Conservation (phyloP, 441 rosid genomes). For the Populus tomentosa region DNA sequence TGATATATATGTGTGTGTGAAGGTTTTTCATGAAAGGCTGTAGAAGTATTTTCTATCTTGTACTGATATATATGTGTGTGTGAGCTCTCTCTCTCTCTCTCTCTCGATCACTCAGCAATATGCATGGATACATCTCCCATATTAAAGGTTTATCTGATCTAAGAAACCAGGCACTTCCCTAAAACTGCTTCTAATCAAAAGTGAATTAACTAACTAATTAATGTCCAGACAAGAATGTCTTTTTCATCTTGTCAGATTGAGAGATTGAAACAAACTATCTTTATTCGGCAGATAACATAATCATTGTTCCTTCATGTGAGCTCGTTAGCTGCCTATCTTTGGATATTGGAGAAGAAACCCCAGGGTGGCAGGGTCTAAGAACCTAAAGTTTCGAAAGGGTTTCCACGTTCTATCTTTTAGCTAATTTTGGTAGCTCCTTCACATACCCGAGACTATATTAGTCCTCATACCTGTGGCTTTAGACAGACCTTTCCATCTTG, state of each 20-base stretch:
- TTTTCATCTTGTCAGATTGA: background rate
- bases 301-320: background rate
- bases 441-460: background rate
- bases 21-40: background rate
- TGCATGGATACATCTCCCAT: background rate
- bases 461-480: background rate
- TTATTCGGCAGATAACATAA: background rate
- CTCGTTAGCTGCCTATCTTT: background rate
- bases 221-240: slow-evolving; percentile 1
- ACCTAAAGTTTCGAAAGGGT: background rate
- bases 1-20: too few relatives aligned
- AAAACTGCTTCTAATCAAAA: background rate
- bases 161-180: background rate
- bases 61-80: too few relatives aligned
- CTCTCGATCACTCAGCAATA: background rate
- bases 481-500: background rate
- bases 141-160: background rate
- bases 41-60: too few relatives aligned
- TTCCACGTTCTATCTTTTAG: background rate
- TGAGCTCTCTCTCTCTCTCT: background rate
- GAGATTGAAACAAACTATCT: background rate
- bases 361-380: background rate
- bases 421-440: background rate
- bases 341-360: background rate
- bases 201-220: too few relatives aligned